Percentiles rank a stretch among this genome's conserved stretches.
phyloP scores from a whole-genome alignment of 495 filamentous ascomycete genomes.

The Aspergillus ellipticus region DNA sequence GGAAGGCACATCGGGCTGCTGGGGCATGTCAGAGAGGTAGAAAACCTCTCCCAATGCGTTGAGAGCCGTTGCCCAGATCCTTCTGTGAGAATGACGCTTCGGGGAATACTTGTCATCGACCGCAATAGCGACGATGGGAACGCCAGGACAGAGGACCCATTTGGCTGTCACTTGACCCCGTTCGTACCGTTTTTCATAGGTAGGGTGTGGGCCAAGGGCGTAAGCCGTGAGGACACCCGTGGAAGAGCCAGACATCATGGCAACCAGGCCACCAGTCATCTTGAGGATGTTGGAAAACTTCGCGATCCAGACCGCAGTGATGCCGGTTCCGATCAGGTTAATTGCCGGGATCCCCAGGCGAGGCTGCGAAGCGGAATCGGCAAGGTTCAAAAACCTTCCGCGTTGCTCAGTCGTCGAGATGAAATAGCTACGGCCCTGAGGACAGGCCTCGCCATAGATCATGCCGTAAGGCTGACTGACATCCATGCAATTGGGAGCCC shows the following conservation, averaged over 20 bases:
- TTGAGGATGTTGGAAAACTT: slow-evolving; percentile 70
- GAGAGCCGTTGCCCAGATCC: slow-evolving; percentile 80
- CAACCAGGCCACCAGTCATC: slow-evolving; percentile 71
- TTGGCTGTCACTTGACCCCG: slow-evolving; percentile 76
- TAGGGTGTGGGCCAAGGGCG: slow-evolving; percentile 65
- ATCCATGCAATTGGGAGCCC: slow-evolving; percentile 81
- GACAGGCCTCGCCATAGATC: slow-evolving; percentile 79
- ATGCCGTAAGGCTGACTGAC: slow-evolving; percentile 81
- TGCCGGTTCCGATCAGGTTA: slow-evolving; percentile 53
- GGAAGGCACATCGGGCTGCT: slow-evolving; percentile 27
- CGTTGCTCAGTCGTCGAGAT: slow-evolving; percentile 70
- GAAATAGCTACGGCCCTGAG: slow-evolving; percentile 73
- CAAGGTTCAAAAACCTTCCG: slow-evolving; percentile 66
- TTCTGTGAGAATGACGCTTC: slow-evolving; percentile 60
- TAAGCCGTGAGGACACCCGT: slow-evolving; percentile 82
- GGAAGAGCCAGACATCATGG: slow-evolving; percentile 80
- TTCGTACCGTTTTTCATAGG: slow-evolving; percentile 60
- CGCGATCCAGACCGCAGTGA: slow-evolving; percentile 86
- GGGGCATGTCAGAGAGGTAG: slow-evolving; percentile 69
- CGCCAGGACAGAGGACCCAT: slow-evolving; percentile 88
- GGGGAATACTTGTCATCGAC: slow-evolving; percentile 78
- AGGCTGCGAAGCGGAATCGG: slow-evolving; percentile 43
- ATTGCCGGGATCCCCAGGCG: slow-evolving; percentile 70
- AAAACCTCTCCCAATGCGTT: slow-evolving; percentile 93
- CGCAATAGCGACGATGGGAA: slow-evolving; percentile 81